Evolutionary conservation across 805 yeast genomes (phyloP).

Genomic region (Yamadazyma ubonensis): DNA sequence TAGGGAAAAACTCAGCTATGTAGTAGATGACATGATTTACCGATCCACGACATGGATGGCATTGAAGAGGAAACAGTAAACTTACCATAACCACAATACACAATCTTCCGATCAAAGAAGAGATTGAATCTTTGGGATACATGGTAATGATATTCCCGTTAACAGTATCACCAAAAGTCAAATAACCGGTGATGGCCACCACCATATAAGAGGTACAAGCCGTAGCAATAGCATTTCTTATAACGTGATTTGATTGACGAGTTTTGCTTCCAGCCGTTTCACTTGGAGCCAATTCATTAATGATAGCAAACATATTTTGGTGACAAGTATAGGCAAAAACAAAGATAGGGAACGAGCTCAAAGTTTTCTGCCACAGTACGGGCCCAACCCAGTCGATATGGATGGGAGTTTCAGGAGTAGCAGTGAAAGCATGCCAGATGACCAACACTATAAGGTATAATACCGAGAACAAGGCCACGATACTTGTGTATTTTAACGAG

Average conservation of each 20-base stretch:
- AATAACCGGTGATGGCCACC: slow-evolving; percentile 69
- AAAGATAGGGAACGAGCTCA: slow-evolving; percentile 69
- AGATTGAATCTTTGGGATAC: slow-evolving; percentile 54
- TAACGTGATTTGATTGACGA: slow-evolving; percentile 48
- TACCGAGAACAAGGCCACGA: slow-evolving; percentile 67
- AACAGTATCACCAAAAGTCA: slow-evolving; percentile 67
- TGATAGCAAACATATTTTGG: slow-evolving; percentile 75
- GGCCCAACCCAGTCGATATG: slow-evolving; percentile 38
- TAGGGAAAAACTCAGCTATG: slow-evolving; percentile 8
- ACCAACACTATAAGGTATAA: slow-evolving; percentile 60
- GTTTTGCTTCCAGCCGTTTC: slow-evolving; percentile 39
- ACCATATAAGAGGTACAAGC: slow-evolving; percentile 58
- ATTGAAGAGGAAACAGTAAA: slow-evolving; percentile 75
- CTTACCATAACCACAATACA: slow-evolving; percentile 70
- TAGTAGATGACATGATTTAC: slow-evolving; percentile 53
- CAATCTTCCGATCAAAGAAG: slow-evolving; percentile 55
- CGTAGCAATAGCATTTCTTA: slow-evolving; percentile 52
- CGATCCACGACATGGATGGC: slow-evolving; percentile 78
- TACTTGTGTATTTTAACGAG: slow-evolving; percentile 65
- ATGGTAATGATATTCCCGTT: slow-evolving; percentile 67
- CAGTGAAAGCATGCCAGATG: slow-evolving; percentile 44
- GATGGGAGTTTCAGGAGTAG: slow-evolving; percentile 6
- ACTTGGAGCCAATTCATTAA: slow-evolving; percentile 57
- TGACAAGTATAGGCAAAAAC: slow-evolving; percentile 82
- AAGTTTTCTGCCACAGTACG: slow-evolving; percentile 34